A percentile compares a stretch with the other conserved stretches of the same genome.
Evolutionary conservation across 129 eudicot genomes (phyloP).

Genomic region (Scalesia atractyloides): DNA sequence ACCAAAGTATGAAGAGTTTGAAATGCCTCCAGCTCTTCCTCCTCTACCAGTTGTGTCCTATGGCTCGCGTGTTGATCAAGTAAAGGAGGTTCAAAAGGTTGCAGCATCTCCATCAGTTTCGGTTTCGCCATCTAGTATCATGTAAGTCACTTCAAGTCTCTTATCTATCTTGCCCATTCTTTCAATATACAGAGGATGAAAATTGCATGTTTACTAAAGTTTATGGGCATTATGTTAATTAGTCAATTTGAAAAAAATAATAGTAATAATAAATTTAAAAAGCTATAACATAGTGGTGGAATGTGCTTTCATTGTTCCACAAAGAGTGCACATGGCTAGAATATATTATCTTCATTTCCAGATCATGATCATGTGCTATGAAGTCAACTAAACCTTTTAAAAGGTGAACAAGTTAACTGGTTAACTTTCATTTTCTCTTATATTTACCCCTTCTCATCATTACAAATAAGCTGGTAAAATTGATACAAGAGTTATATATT

Average conservation of each 20-base stretch:
- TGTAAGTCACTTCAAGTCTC: slow-evolving; percentile 51
- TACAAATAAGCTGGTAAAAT: neutral
- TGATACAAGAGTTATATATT: neutral
- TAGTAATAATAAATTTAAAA: neutral
- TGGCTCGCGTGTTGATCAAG: slow-evolving; percentile 35
- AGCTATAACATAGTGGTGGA: slow-evolving; percentile 21
- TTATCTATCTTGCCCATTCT: neutral
- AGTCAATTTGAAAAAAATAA: neutral
- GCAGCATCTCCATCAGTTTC: slow-evolving; percentile 40
- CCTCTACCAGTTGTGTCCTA: slow-evolving; percentile 50
- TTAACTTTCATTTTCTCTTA: neutral
- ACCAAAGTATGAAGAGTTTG: slow-evolving; percentile 28
- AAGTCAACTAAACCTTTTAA: slow-evolving; percentile 17
- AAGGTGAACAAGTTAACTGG: neutral
- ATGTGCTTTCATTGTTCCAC: slow-evolving; percentile 25
- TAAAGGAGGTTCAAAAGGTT: slow-evolving; percentile 25
- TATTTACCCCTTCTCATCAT: slow-evolving; percentile 16
- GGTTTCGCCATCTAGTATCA: slow-evolving; percentile 34
- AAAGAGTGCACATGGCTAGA: slow-evolving; percentile 29
- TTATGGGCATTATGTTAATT: neutral
- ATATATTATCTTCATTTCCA: slow-evolving; percentile 21
- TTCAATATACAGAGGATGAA: neutral
- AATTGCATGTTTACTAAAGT: neutral
- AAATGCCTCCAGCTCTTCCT: slow-evolving; percentile 47
- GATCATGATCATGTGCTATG: slow-evolving; percentile 25